These are phyloP conservation scores for Rhazya stricta DNA, from an alignment of 257 asterid species.

Conservation along the genomic window DNA sequence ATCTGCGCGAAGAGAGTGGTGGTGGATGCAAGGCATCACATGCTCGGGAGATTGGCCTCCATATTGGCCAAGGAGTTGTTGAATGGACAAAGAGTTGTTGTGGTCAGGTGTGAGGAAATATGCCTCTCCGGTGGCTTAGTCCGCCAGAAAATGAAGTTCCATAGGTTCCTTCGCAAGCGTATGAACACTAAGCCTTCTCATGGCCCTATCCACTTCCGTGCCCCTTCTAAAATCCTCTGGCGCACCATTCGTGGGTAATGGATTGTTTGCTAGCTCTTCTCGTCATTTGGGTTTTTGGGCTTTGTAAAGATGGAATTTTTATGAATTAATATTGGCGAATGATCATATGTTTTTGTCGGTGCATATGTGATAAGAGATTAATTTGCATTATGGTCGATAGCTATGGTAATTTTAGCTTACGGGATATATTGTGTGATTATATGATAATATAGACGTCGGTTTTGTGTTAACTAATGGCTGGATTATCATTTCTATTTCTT, in stretches of 20 bases:
- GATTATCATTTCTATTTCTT: background rate
- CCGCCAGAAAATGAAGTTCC: conserved; percentile 51
- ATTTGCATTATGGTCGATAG: background rate
- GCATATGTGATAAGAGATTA: background rate
- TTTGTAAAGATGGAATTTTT: background rate
- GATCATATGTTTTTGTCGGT: background rate
- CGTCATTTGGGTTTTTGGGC: background rate
- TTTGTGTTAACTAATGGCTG: background rate
- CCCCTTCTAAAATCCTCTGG: conserved; percentile 58
- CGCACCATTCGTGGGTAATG: conserved; percentile 52
- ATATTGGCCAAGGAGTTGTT: conserved; percentile 46
- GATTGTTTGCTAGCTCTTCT: background rate
- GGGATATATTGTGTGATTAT: background rate
- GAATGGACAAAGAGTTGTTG: conserved; percentile 45
- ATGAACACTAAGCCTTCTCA: conserved; percentile 65
- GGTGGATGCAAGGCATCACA: conserved; percentile 49
- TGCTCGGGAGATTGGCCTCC: conserved; percentile 46
- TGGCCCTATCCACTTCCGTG: conserved; percentile 59
- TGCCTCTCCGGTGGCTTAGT: conserved; percentile 54
- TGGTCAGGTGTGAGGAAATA: conserved; percentile 50
- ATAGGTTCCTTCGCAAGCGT: conserved; percentile 49
- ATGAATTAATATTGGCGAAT: background rate
- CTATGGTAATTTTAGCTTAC: background rate
- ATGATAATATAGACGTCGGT: background rate
- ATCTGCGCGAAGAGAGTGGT: conserved; percentile 42